These are phyloP conservation scores for Symbiodinium natans DNA, from an alignment of 73 alveolate genomes.

Conservation along the genomic window DNA sequence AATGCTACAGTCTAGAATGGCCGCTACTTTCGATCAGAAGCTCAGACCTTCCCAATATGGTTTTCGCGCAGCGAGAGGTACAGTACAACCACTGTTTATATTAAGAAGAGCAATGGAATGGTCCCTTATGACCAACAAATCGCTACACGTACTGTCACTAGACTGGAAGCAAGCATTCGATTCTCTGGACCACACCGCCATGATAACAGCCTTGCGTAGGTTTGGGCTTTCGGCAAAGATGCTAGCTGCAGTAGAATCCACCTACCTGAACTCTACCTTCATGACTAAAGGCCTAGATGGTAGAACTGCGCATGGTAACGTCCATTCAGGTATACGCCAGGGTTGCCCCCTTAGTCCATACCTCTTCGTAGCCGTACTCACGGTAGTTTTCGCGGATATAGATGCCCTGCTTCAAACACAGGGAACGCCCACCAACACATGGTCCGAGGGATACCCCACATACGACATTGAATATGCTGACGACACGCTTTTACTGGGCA, in stretches of 20 bases:
- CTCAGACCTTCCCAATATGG: neutral
- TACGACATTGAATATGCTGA: neutral
- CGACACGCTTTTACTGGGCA: too few species aligned
- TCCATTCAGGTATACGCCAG: neutral
- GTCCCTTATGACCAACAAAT: neutral
- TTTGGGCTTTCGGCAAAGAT: too few species aligned
- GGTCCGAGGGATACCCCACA: neutral
- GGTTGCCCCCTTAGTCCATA: slow-evolving; percentile 38
- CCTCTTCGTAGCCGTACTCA: neutral
- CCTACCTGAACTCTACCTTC: neutral
- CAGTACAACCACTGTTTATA: neutral
- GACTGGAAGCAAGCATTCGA: slow-evolving; percentile 49
- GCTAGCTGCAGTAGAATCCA: neutral
- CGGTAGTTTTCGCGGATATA: neutral
- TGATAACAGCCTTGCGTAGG: neutral
- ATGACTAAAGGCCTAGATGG: neutral
- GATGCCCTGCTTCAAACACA: too few species aligned
- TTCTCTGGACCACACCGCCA: slow-evolving; percentile 57
- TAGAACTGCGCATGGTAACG: neutral
- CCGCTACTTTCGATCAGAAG: neutral
- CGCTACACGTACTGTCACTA: slow-evolving; percentile 10
- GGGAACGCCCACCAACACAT: neutral
- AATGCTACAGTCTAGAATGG: neutral
- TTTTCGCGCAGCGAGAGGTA: neutral
- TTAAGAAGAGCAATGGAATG: neutral